Conservation (phyloP, 2,329 filamentous ascomycete species). For the Cytospora paraplurivora region DNA sequence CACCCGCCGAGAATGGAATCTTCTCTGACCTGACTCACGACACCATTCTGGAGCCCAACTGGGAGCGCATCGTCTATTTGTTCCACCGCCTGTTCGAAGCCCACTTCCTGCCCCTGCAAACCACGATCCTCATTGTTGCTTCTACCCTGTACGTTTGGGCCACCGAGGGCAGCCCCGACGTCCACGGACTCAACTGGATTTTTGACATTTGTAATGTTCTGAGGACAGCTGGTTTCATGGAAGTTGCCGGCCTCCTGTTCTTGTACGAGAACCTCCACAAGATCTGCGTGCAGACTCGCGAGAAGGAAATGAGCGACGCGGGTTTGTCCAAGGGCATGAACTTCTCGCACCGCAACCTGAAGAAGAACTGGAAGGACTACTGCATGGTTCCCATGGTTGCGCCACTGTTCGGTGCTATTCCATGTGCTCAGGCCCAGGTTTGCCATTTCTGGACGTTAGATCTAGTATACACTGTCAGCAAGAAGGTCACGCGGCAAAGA, state of each 20-base stretch:
- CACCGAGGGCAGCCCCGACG: slow-evolving; percentile 52
- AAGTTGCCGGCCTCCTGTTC: slow-evolving; percentile 64
- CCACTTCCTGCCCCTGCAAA: slow-evolving; percentile 70
- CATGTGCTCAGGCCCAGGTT: slow-evolving; percentile 67
- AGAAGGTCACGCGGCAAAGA: slow-evolving; percentile 62
- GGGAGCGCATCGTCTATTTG: slow-evolving; percentile 58
- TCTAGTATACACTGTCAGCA: slow-evolving; percentile 71
- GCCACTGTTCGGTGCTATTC: slow-evolving; percentile 68
- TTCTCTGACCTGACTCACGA: slow-evolving; percentile 58
- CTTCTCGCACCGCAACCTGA: slow-evolving; percentile 61
- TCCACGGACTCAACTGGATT: slow-evolving; percentile 58
- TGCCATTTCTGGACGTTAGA: slow-evolving; percentile 71
- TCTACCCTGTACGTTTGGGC: slow-evolving; percentile 62
- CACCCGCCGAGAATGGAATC: slow-evolving; percentile 50
- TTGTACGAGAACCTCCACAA: slow-evolving; percentile 70
- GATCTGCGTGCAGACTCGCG: slow-evolving; percentile 59
- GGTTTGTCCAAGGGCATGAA: slow-evolving; percentile 66
- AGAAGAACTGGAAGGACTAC: slow-evolving; percentile 63
- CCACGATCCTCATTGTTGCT: slow-evolving; percentile 63
- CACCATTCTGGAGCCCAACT: slow-evolving; percentile 54
- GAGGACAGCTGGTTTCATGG: slow-evolving; percentile 62
- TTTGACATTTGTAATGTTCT: slow-evolving; percentile 62
- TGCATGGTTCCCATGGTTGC: slow-evolving; percentile 67
- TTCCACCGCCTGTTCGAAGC: slow-evolving; percentile 72
- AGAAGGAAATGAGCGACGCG: slow-evolving; percentile 67